Evolutionary conservation across 306 rosid genomes (phyloP).

Genomic region (Quercus agrifolia): DNA sequence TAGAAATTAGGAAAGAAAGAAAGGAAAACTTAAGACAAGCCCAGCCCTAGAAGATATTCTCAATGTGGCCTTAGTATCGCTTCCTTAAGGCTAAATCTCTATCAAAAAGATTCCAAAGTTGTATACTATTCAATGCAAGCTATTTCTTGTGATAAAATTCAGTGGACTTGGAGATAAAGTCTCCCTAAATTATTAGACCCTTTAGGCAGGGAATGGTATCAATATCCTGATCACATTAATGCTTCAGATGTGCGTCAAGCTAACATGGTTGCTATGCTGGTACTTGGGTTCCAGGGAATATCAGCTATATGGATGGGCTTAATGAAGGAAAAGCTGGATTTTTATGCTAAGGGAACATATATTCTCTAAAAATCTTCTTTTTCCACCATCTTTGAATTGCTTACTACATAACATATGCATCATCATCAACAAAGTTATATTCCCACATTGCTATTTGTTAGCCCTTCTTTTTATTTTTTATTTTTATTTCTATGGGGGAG

Average conservation of each 20-base stretch:
- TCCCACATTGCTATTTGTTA: constrained; percentile 23
- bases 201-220: constrained; percentile 67
- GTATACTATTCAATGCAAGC: constrained; percentile 17
- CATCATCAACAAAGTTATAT: constrained; percentile 40
- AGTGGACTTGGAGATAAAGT: constrained; percentile 25
- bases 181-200: constrained; percentile 25
- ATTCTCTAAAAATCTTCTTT: constrained; percentile 51
- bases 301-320: constrained; percentile 43
- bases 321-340: constrained; percentile 33
- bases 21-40: constrained; percentile 28
- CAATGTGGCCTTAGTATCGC: constrained; percentile 34
- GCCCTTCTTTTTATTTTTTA: neutral
- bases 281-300: constrained; percentile 40
- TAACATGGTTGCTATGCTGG: constrained; percentile 13
- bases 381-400: constrained; percentile 34
- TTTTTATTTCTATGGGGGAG: too few species aligned
- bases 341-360: constrained; percentile 57
- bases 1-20: constrained; percentile 17
- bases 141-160: constrained; percentile 21
- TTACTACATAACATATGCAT: constrained; percentile 34
- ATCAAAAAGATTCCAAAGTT: constrained; percentile 18
- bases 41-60: constrained; percentile 69
- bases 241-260: constrained; percentile 33
- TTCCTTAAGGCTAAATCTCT: constrained; percentile 40
- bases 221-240: constrained; percentile 23